Conservation (phyloP, 2,329 filamentous ascomycete species). For the Bipolaris sorokiniana region DNA sequence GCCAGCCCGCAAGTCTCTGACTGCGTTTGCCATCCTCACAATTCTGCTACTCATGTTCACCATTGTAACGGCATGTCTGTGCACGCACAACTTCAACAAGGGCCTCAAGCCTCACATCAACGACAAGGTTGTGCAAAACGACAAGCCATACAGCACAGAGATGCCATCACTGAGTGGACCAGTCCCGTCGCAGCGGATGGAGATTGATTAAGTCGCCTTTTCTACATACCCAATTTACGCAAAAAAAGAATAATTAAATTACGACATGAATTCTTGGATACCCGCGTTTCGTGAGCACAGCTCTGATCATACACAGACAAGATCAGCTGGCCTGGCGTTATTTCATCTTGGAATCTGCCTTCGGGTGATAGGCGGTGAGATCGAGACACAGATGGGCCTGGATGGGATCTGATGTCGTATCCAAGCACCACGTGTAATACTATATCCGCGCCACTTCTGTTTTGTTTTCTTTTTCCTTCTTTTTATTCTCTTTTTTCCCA, state of each 20-base stretch:
- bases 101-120: conserved; percentile 88
- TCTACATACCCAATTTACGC: conserved; percentile 17
- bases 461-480: conserved; percentile 1
- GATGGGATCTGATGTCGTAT: conserved; percentile 11
- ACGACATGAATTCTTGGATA: conserved; percentile 32
- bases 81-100: conserved; percentile 87
- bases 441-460: conserved; percentile 1
- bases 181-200: conserved; percentile 52
- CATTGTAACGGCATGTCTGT: conserved; percentile 84
- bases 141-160: conserved; percentile 59
- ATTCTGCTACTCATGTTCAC: conserved; percentile 87
- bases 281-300: conserved; percentile 38
- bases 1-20: conserved; percentile 83
- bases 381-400: conserved; percentile 8
- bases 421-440: conserved; percentile 10
- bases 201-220: conserved; percentile 45
- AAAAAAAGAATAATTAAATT: conserved; percentile 20
- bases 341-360: conserved; percentile 21
- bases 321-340: conserved; percentile 34
- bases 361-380: conserved; percentile 14
- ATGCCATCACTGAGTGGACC: conserved; percentile 57
- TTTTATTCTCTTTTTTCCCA: conserved; percentile 7
- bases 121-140: conserved; percentile 58
- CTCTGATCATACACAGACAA: conserved; percentile 32
- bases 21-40: conserved; percentile 92